Conservation (phyloP, 2,329 filamentous ascomycete species). For the Elsinoe fawcettii region DNA sequence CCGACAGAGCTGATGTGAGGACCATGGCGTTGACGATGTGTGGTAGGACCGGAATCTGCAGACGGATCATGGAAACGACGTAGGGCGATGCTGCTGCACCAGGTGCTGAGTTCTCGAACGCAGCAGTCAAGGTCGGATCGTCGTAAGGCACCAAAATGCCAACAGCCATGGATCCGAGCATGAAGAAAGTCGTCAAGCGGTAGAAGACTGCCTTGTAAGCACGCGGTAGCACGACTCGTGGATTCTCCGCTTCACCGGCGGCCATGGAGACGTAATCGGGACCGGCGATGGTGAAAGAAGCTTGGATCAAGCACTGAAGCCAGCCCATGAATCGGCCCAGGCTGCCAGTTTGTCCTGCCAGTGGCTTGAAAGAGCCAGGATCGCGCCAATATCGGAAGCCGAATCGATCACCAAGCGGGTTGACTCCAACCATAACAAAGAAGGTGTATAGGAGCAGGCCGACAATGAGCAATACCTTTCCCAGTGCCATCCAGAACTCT, state of each 20-base stretch:
- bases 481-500: slow-evolving; percentile 64
- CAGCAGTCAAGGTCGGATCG: slow-evolving; percentile 52
- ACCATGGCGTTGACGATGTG: slow-evolving; percentile 68
- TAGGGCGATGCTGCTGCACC: slow-evolving; percentile 59
- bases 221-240: slow-evolving; percentile 59
- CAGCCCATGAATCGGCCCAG: slow-evolving; percentile 72
- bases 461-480: slow-evolving; percentile 64
- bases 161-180: slow-evolving; percentile 63
- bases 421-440: slow-evolving; percentile 70
- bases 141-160: slow-evolving; percentile 66
- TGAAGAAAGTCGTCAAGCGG: slow-evolving; percentile 66
- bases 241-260: slow-evolving; percentile 64
- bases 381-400: slow-evolving; percentile 54
- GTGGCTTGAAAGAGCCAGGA: slow-evolving; percentile 52
- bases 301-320: slow-evolving; percentile 64
- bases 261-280: slow-evolving; percentile 59
- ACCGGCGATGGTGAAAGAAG: slow-evolving; percentile 60
- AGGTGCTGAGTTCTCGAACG: slow-evolving; percentile 51
- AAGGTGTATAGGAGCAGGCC: slow-evolving; percentile 66
- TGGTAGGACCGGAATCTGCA: slow-evolving; percentile 56
- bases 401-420: slow-evolving; percentile 61
- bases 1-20: slow-evolving; percentile 59
- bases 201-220: slow-evolving; percentile 76
- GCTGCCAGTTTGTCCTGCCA: slow-evolving; percentile 53
- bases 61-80: slow-evolving; percentile 60